Evolutionary conservation across 306 rosid species (phyloP), one percentile per base, ranked within the genome.

Genomic region (Vigna radiata): DNA sequence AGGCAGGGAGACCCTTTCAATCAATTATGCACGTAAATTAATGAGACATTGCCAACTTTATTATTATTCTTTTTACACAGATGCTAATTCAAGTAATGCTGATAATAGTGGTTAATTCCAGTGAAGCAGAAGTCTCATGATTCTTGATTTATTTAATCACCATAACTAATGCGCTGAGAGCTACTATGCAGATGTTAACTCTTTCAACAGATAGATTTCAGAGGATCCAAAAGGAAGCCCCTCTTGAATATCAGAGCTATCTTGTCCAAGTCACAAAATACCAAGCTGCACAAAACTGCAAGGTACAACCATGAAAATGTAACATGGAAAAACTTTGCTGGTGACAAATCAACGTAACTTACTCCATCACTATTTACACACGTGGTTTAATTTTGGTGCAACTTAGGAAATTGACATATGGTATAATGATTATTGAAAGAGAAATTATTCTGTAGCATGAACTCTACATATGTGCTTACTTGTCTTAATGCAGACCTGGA

Each of bases 201-300:
- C 79, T 86, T 18, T 93, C 99, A 4, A 71, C 89, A 0, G 99
- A 96, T 52, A 89, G 99, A 90, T 96, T 96, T 81, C 93, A 88
- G 16, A 91, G 39, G 16, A 85, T 96, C 63, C 97, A 88, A 72
- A 91, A 88, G 78, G 99, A 96, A 85, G 98, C 98, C 0, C 96
- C 99, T 2, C 78, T 77, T 39, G 98, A 93, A 61, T 92, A 80
- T 50, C 99, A 96, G 61, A 82, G 72, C 76, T 91, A 91, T 84
- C 89, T 96, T 61, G 97, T 96, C 17, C 99, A 92, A 77, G 94
- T 96, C 5, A 91, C 99, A 25, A 96, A 96, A 75, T 91, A 96
- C 78, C 96, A 96, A 77, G 99, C 96, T 15, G 99, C 98, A 16
- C 90, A 72, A 59, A 84, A 85, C 52, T 96, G 98, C 85, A 92